A percentile compares a stretch with the other conserved stretches of the same genome.
Evolutionary conservation across 2,329 filamentous ascomycete species (phyloP).

Genomic region (Fusarium virguliforme): DNA sequence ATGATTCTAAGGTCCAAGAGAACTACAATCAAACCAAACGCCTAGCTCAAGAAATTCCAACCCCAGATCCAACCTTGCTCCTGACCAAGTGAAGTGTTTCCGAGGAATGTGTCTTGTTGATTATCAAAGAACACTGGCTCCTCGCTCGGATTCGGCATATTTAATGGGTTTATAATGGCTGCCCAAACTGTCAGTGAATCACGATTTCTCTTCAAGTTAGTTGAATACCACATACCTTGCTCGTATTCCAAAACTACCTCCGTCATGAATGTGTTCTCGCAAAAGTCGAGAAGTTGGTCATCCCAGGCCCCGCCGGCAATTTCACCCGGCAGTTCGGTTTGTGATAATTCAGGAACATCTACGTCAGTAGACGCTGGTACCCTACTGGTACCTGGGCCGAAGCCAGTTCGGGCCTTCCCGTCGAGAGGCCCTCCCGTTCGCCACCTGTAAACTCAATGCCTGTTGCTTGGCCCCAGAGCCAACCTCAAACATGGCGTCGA

Average conservation of each 20-base stretch:
- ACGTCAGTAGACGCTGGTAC: not conserved
- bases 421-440: not conserved
- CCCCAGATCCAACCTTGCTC: constrained; percentile 38
- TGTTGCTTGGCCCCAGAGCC: not conserved
- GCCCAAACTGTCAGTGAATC: not conserved
- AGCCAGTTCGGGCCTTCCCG: not conserved
- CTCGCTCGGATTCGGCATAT: not conserved
- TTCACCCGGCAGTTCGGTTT: not conserved
- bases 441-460: not conserved
- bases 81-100: constrained; percentile 18
- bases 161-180: constrained; percentile 3
- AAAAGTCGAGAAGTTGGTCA: constrained; percentile 12
- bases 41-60: constrained; percentile 15
- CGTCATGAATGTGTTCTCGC: constrained; percentile 18
- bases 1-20: not conserved
- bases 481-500: constrained; percentile 41
- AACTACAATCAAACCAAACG: not conserved
- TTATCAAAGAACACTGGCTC: not conserved
- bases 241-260: constrained; percentile 15
- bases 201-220: not conserved
- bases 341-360: not conserved
- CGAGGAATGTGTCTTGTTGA: not conserved
- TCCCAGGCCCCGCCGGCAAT: not conserved
- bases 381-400: not conserved
- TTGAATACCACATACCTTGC: not conserved